Evolutionary conservation across 768 basidiomycete species (phyloP).

Genomic region (Xerocomellus amylosporus): DNA sequence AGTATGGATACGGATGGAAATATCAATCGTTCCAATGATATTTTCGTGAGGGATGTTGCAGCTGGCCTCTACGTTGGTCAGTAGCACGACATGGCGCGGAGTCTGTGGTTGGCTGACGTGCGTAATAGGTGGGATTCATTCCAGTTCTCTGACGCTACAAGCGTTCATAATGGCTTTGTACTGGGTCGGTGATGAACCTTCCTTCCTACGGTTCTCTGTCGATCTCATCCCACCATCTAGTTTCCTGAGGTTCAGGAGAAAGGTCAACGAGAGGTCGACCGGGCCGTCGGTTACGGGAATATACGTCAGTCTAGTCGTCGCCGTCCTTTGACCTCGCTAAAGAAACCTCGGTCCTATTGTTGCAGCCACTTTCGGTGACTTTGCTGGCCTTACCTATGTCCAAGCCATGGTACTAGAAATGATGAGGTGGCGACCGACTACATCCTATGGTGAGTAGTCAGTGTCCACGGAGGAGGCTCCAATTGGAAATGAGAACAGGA

Average conservation of each 20-base stretch:
- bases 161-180: not conserved
- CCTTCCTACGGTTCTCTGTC: not conserved
- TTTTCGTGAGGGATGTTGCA: conserved; percentile 1
- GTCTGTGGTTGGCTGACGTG: not conserved
- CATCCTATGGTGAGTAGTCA: not conserved
- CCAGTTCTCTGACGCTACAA: conserved; percentile 3
- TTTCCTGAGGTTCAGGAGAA: conserved; percentile 2
- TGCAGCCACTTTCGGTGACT: conserved; percentile 2
- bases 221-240: not conserved
- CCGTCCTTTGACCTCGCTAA: not conserved
- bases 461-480: too few species aligned
- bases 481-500: not conserved
- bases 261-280: conserved; percentile 2
- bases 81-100: not conserved
- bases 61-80: conserved; percentile 2
- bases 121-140: not conserved
- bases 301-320: not conserved
- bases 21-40: not conserved
- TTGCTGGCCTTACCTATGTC: conserved; percentile 1
- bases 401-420: conserved; percentile 7
- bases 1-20: not conserved
- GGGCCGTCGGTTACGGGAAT: not conserved
- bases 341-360: not conserved
- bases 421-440: conserved; percentile 6
- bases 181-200: not conserved